Evolutionary conservation across 805 yeast species (phyloP), one percentile per base, ranked within the genome.

Genomic region (Pichia thaimueangensis): DNA sequence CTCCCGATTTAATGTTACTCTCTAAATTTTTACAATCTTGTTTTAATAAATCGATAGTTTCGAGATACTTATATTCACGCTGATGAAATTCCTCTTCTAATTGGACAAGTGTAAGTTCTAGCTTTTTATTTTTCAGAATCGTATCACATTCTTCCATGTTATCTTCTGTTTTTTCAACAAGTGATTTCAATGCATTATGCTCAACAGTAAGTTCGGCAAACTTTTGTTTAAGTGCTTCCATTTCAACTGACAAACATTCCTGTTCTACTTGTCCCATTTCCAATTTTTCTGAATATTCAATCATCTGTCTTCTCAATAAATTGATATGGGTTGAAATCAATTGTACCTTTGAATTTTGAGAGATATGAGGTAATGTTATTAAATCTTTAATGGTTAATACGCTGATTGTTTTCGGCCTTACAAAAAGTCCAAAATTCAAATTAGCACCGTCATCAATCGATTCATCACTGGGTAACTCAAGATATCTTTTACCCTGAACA

Each of bases 181-280:
- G 19, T 22, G 52, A 48, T 10, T 54, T 36, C 31, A 70, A 50
- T 3, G 56, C 57, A 9, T 60, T 57, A 45, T 65, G 64, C 23
- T 64, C 59, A 5, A 35, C 34, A 17, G 57, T 59, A 15, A 74
- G 47, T 2, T 49, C 48, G 11, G 45, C 21, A 15, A 45, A 33
- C 13, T 36, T 22, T 16, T 45, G 15, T 67, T 45, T 37, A 62
- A 63, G 2, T 35, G 38, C 3, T 45, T 45, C 24, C 50, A 45
- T 67, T n/a, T 62, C 57, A 5, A 64, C 65, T 6, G 56, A 57
- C 5, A 71, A 47, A 28, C 62, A 63, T 27, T 69, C 78, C 35
- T 70, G 67, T 33, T 80, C 84, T 0, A 74, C 65, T 49, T 50
- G 42, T 64, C 70, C n/a, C 62, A 39, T 6, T 54, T 58, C 41